Percentiles rank a stretch among this genome's conserved stretches.
Evolutionary conservation across 768 basidiomycete species (phyloP).

Genomic region (Tricholoma saponaceum): DNA sequence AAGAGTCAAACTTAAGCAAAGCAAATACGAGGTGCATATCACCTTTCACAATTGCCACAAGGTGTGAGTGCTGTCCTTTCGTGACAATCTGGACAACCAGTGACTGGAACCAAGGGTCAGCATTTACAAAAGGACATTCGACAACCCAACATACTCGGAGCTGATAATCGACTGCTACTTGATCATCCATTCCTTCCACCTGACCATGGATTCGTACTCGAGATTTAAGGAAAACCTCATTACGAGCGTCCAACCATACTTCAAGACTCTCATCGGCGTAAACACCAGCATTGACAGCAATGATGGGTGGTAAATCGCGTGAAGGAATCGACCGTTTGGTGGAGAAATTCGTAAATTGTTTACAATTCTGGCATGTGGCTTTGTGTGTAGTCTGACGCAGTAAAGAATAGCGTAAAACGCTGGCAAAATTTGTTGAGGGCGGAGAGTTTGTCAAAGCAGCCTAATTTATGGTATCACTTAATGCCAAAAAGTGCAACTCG

Average conservation of each 20-base stretch:
- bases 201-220: slow-evolving; percentile 56
- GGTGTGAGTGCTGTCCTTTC: slow-evolving; percentile 72
- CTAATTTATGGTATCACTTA: slow-evolving; percentile 16
- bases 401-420: slow-evolving; percentile 71
- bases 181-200: slow-evolving; percentile 53
- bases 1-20: neutral
- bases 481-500: slow-evolving; percentile 1
- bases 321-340: slow-evolving; percentile 64
- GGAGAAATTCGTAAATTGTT: slow-evolving; percentile 69
- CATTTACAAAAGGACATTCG: neutral
- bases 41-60: slow-evolving; percentile 88
- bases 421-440: slow-evolving; percentile 50
- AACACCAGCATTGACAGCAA: slow-evolving; percentile 84
- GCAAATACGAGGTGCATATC: slow-evolving; percentile 13
- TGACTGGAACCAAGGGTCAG: slow-evolving; percentile 41
- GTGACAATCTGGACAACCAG: slow-evolving; percentile 76
- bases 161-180: slow-evolving; percentile 57
- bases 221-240: slow-evolving; percentile 57
- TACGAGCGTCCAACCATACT: slow-evolving; percentile 70
- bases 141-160: slow-evolving; percentile 48
- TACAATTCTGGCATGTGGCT: slow-evolving; percentile 82
- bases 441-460: slow-evolving; percentile 32
- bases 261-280: slow-evolving; percentile 69
- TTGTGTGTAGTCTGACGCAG: slow-evolving; percentile 82
- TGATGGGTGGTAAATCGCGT: slow-evolving; percentile 70